Evolutionary conservation across 1,284 basidiomycete genomes (phyloP).

Genomic region (Ustilago xerochloae): DNA sequence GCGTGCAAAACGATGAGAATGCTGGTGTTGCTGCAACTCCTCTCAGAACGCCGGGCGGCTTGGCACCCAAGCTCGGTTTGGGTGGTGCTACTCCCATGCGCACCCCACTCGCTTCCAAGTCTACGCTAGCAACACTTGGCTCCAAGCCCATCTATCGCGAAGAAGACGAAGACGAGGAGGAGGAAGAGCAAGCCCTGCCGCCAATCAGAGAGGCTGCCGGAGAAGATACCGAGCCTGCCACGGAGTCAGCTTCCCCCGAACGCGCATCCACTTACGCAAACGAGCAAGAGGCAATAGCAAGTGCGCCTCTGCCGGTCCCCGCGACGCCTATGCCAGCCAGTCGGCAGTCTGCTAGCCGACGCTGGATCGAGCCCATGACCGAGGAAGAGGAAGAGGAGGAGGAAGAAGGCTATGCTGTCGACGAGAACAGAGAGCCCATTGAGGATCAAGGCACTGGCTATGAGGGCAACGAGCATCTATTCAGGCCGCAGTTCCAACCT

Average conservation of each 20-base stretch:
- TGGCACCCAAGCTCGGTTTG: constrained; percentile 15
- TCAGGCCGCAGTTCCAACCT: constrained; percentile 52
- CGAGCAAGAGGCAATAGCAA: background rate
- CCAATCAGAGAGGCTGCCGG: background rate
- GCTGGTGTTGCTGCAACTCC: constrained; percentile 44
- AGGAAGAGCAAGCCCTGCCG: constrained; percentile 16
- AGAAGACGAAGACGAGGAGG: constrained; percentile 52
- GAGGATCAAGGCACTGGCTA: constrained; percentile 12
- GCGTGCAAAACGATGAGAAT: constrained; percentile 50
- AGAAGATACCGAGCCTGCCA: background rate
- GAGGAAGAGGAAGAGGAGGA: constrained; percentile 51
- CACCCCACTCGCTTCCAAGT: constrained; percentile 34
- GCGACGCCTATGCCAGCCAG: constrained; percentile 45
- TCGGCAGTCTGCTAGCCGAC: constrained; percentile 38
- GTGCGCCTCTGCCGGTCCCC: constrained; percentile 5
- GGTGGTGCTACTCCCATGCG: constrained; percentile 48
- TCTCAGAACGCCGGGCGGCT: constrained; percentile 24
- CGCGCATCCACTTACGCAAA: background rate
- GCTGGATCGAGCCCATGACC: constrained; percentile 49
- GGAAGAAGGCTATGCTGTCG: constrained; percentile 23
- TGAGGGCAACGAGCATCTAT: constrained; percentile 32
- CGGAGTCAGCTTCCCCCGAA: background rate
- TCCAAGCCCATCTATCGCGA: constrained; percentile 38
- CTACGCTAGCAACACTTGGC: constrained; percentile 17
- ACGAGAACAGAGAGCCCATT: constrained; percentile 23